Conservation (phyloP, 176 grass and related monocot genomes). For the Bothriochloa decipiens region DNA sequence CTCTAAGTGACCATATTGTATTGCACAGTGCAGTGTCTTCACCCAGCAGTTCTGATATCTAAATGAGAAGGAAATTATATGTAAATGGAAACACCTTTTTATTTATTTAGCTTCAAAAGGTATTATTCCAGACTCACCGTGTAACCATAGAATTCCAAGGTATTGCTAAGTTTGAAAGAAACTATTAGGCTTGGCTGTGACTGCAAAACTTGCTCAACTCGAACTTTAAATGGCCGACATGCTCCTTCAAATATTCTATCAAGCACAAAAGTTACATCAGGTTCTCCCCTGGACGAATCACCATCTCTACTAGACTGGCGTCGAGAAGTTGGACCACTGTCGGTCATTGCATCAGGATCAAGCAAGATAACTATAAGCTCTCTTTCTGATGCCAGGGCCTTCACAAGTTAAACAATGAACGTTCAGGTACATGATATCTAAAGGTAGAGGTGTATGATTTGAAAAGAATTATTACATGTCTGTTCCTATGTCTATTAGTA, state of each 20-base stretch:
- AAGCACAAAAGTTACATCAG: constrained; percentile 79
- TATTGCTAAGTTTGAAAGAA: constrained; percentile 93
- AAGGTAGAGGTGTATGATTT: constrained; percentile 23
- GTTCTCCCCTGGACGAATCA: constrained; percentile 66
- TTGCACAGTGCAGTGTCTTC: constrained; percentile 79
- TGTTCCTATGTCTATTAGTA: constrained; percentile 17
- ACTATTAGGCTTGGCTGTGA: constrained; percentile 87
- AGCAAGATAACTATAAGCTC: constrained; percentile 84
- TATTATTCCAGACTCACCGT: constrained; percentile 64
- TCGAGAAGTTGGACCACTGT: constrained; percentile 60
- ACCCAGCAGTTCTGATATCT: constrained; percentile 96
- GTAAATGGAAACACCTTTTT: constrained; percentile 1
- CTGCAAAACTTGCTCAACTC: constrained; percentile 98
- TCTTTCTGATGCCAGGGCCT: constrained; percentile 98
- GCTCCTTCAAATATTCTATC: constrained; percentile 99
- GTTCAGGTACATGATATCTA: constrained; percentile 33
- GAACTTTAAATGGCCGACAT: constrained; percentile 95
- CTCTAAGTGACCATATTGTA: constrained; percentile 83
- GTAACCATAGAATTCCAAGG: constrained; percentile 91
- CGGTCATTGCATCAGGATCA: constrained; percentile 71
- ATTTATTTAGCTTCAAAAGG: constrained; percentile 34
- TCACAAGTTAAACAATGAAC: constrained; percentile 33
- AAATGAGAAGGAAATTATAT: constrained; percentile 37
- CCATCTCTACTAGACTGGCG: constrained; percentile 62
- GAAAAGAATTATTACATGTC: constrained; percentile 15